A percentile compares a stretch with the other conserved stretches of the same genome.
Conservation (phyloP, 805 yeast genomes). For the Yamadazyma philogaea region DNA sequence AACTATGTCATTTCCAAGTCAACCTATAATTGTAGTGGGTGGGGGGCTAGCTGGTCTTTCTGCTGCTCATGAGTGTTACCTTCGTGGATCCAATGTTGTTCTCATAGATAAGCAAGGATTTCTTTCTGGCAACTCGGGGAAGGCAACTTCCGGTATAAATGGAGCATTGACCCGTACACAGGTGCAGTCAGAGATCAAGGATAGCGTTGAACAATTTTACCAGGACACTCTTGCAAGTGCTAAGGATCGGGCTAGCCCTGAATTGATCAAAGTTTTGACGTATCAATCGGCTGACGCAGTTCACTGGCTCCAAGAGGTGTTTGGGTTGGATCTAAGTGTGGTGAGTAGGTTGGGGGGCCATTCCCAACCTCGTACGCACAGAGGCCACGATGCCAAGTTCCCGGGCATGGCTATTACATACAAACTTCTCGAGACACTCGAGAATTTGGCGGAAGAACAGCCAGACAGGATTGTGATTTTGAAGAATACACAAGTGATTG, state of each 20-base stretch:
- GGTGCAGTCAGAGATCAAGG: constrained; percentile 44
- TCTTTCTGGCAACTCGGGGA: constrained; percentile 63
- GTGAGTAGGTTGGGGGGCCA: constrained; percentile 84
- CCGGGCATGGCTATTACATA: constrained; percentile 68
- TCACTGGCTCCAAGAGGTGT: constrained; percentile 66
- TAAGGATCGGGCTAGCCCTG: constrained; percentile 54
- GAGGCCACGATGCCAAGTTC: constrained; percentile 64
- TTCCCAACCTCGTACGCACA: constrained; percentile 74
- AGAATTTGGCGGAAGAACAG: constrained; percentile 42
- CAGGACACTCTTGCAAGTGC: constrained; percentile 69
- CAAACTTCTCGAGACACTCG: constrained; percentile 48
- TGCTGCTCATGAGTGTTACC: constrained; percentile 56
- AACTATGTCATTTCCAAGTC: constrained; percentile 20
- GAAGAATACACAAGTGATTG: constrained; percentile 42
- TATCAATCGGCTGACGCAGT: constrained; percentile 64
- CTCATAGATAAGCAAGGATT: constrained; percentile 58
- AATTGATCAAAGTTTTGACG: constrained; percentile 57
- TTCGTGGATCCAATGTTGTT: constrained; percentile 52
- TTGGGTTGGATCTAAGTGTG: constrained; percentile 59
- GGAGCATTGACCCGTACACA: constrained; percentile 74
- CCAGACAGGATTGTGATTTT: constrained; percentile 43
- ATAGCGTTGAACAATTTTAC: constrained; percentile 56
- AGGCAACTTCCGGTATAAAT: constrained; percentile 66
- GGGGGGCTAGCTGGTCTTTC: constrained; percentile 65
- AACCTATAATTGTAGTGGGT: constrained; percentile 54